A percentile compares a stretch with the other conserved stretches of the same genome.
phyloP scores from a whole-genome alignment of 192 early-diverging fungal species.

The Backusella tarrabulga region DNA sequence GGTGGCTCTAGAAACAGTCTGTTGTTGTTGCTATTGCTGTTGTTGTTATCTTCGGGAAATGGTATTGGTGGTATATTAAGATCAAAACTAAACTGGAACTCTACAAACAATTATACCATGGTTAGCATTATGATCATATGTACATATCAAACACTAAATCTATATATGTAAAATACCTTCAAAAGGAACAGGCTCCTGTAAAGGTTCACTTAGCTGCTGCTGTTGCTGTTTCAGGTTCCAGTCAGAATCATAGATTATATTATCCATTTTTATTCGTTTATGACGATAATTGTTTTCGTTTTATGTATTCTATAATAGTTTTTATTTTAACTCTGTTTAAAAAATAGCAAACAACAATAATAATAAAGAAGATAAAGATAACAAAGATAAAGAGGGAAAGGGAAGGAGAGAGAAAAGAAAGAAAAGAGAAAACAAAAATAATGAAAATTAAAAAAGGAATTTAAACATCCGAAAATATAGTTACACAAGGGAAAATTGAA shows the following conservation, averaged over 20 bases:
- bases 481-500: neutral
- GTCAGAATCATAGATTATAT: neutral
- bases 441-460: neutral
- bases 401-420: neutral
- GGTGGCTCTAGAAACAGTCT: neutral
- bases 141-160: neutral
- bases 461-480: neutral
- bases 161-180: slow-evolving; percentile 26
- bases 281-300: neutral
- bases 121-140: neutral
- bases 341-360: neutral
- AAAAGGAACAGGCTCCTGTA: slow-evolving; percentile 37
- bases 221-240: slow-evolving; percentile 12
- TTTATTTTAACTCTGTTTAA: neutral
- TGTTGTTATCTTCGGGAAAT: neutral
- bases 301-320: neutral
- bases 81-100: slow-evolving; percentile 39
- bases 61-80: slow-evolving; percentile 15
- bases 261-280: slow-evolving; percentile 3
- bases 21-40: neutral
- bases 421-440: neutral
- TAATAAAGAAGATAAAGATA: neutral
- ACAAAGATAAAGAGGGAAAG: neutral
- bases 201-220: slow-evolving; percentile 1
- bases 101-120: slow-evolving; percentile 13